A percentile compares a stretch with the other conserved stretches of the same genome.
Conservation (phyloP, 2,329 filamentous ascomycete genomes). For the Exophiala alcalophila region DNA sequence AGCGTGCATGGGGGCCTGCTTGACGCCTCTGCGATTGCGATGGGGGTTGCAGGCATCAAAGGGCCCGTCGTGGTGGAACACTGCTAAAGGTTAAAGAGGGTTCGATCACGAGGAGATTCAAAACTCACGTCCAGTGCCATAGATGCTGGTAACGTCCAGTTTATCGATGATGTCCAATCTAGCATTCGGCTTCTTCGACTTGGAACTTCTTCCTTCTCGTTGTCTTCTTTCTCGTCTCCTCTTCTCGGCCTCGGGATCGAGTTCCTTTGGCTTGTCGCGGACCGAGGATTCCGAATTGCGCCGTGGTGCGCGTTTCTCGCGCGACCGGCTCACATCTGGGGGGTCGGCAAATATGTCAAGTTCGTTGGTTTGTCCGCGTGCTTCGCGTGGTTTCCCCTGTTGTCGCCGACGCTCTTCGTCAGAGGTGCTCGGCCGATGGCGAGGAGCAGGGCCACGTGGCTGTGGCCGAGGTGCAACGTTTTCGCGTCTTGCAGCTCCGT, state of each 20-base stretch:
- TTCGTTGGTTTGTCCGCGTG: slow-evolving; percentile 33
- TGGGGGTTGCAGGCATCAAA: slow-evolving; percentile 96
- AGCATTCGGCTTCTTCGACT: slow-evolving; percentile 36
- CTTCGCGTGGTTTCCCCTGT: slow-evolving; percentile 38
- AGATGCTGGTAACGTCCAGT: slow-evolving; percentile 92
- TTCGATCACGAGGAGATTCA: neutral
- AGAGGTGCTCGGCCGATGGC: slow-evolving; percentile 36
- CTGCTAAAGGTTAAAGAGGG: slow-evolving; percentile 45
- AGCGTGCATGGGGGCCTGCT: slow-evolving; percentile 89
- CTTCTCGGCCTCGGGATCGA: slow-evolving; percentile 50
- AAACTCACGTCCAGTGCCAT: slow-evolving; percentile 79
- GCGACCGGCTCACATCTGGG: slow-evolving; percentile 38
- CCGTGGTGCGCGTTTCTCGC: slow-evolving; percentile 50
- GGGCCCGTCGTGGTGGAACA: slow-evolving; percentile 96
- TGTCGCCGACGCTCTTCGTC: slow-evolving; percentile 32
- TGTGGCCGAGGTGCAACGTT: slow-evolving; percentile 33
- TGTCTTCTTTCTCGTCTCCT: slow-evolving; percentile 49
- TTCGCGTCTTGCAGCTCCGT: slow-evolving; percentile 34
- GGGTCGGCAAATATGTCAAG: slow-evolving; percentile 52
- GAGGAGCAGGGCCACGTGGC: slow-evolving; percentile 28
- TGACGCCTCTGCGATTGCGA: slow-evolving; percentile 79
- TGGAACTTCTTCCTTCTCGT: slow-evolving; percentile 43
- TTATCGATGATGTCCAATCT: slow-evolving; percentile 89
- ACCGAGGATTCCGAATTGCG: slow-evolving; percentile 65
- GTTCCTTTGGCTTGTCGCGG: slow-evolving; percentile 50